A percentile compares a stretch with the other conserved stretches of the same genome.
Conservation (phyloP, 2,329 filamentous ascomycete genomes). For the Lachnellula suecica region DNA sequence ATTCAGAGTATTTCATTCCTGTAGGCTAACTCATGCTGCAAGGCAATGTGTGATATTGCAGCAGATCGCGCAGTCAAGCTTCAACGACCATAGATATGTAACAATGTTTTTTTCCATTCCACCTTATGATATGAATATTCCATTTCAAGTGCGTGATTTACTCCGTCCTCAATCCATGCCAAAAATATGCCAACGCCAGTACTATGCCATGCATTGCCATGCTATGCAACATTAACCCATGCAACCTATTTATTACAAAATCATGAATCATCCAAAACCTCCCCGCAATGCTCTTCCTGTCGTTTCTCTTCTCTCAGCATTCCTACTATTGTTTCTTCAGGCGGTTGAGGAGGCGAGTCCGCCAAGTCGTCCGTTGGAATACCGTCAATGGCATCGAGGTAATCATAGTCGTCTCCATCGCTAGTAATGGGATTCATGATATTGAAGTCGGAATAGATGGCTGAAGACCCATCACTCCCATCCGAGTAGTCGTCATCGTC, state of each 20-base stretch:
- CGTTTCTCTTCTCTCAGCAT: constrained; percentile 29
- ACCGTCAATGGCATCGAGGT: constrained; percentile 34
- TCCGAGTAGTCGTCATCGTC: constrained; percentile 18
- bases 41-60: constrained; percentile 89
- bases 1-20: constrained; percentile 4
- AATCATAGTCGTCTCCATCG: constrained; percentile 31
- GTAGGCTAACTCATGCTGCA: constrained; percentile 17
- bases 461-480: constrained; percentile 12
- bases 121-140: constrained; percentile 10
- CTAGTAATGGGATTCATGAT: constrained; percentile 29
- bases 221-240: constrained; percentile 14
- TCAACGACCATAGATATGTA: constrained; percentile 14
- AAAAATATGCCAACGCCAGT: constrained; percentile 14
- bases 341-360: constrained; percentile 24
- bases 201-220: constrained; percentile 1
- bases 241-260: constrained; percentile 9
- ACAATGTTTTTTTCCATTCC: constrained; percentile 6
- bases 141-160: constrained; percentile 1
- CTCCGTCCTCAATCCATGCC: constrained; percentile 8
- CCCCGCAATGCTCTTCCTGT: constrained; percentile 27
- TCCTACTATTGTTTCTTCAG: constrained; percentile 29
- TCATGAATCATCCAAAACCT: constrained; percentile 28
- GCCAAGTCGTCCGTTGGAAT: constrained; percentile 28
- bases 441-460: constrained; percentile 34
- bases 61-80: constrained; percentile 62